phyloP scores from a whole-genome alignment of 345 rosid species.

The Lenwebbia sp. region DNA sequence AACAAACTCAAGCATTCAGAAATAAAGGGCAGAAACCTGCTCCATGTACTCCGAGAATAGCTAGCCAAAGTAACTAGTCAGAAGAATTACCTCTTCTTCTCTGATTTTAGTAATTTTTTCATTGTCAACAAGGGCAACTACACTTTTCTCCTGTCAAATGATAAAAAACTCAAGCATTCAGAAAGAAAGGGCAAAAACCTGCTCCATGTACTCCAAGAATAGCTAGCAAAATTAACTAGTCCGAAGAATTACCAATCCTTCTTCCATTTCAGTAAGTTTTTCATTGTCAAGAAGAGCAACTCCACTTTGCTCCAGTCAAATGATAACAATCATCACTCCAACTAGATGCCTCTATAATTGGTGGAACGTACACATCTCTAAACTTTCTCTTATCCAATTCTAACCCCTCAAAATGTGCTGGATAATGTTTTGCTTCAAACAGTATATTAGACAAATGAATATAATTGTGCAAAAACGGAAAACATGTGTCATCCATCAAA shows the following conservation, averaged over 20 bases:
- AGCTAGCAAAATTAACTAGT: too few species aligned
- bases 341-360: background rate
- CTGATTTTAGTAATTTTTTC: slow-evolving; percentile 82
- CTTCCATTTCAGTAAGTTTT: slow-evolving; percentile 71
- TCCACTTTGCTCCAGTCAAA: slow-evolving; percentile 68
- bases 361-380: background rate
- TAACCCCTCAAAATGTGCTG: too few species aligned
- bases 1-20: background rate
- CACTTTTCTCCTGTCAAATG: slow-evolving; percentile 63
- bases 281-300: slow-evolving; percentile 70
- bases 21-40: background rate
- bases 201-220: too few species aligned
- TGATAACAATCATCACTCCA: background rate
- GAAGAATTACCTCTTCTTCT: slow-evolving; percentile 58
- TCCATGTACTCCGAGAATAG: too few species aligned
- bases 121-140: slow-evolving; percentile 59
- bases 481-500: too few species aligned
- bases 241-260: slow-evolving; percentile 56
- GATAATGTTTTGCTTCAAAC: too few species aligned
- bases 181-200: background rate
- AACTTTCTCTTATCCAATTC: background rate
- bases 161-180: background rate
- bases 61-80: too few species aligned
- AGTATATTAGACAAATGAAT: too few species aligned
- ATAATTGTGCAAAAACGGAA: too few species aligned